Conservation (phyloP, 192 early-diverging fungal species). For the Backusella tuberculispora region DNA sequence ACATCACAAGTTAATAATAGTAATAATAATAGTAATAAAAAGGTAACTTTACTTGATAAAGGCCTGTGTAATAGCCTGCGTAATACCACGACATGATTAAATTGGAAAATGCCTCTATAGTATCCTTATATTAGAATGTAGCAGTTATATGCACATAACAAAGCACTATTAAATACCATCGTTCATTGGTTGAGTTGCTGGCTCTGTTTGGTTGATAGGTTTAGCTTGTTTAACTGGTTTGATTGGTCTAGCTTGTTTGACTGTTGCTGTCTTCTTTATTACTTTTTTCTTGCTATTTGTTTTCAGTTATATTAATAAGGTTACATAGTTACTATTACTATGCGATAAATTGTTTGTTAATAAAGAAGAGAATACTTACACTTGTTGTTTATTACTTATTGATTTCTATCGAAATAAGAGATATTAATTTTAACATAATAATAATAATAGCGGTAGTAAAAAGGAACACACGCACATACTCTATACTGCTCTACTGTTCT, state of each 20-base stretch:
- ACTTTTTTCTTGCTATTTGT: neutral
- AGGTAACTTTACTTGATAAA: constrained; percentile 25
- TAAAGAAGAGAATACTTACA: neutral
- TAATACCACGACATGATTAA: constrained; percentile 36
- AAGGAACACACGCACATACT: neutral
- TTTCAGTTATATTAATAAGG: neutral
- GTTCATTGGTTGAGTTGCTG: neutral
- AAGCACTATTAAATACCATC: neutral
- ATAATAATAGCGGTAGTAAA: neutral
- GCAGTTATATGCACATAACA: neutral
- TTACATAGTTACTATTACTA: too few species aligned
- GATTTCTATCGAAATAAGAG: neutral
- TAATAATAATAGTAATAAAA: neutral
- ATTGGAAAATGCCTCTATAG: constrained; percentile 14
- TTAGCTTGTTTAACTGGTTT: neutral
- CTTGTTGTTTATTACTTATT: neutral
- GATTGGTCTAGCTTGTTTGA: neutral
- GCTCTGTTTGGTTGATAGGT: neutral
- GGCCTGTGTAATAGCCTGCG: constrained; percentile 27
- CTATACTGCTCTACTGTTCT: constrained; percentile 10
- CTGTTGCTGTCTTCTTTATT: neutral
- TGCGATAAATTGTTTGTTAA: neutral
- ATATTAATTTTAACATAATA: neutral
- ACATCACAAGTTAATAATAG: neutral
- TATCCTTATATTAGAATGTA: neutral